phyloP scores from a whole-genome alignment of 495 filamentous ascomycete genomes.

The Podospora pseudopauciseta region DNA sequence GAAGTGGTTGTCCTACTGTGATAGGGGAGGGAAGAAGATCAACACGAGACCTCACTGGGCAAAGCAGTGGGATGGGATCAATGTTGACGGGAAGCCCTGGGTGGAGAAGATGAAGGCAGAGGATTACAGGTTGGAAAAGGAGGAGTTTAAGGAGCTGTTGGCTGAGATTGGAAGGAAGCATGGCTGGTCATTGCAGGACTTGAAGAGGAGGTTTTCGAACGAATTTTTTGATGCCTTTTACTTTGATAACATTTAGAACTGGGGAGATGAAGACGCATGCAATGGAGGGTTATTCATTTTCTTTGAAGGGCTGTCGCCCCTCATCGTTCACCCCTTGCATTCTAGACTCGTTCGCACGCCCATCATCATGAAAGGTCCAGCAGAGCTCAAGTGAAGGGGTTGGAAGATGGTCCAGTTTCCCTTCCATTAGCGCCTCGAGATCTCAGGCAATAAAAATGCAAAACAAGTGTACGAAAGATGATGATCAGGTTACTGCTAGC shows the following conservation, averaged over 20 bases:
- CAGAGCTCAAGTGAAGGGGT: too few relatives aligned
- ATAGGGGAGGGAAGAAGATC: constrained; percentile 26
- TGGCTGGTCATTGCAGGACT: constrained; percentile 46
- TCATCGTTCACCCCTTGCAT: too few relatives aligned
- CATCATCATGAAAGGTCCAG: too few relatives aligned
- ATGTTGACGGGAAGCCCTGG: constrained; percentile 29
- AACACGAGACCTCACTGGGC: constrained; percentile 54
- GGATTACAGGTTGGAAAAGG: constrained; percentile 45
- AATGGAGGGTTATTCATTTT: too few relatives aligned
- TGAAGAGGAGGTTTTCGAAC: neutral
- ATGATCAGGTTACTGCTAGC: too few relatives aligned
- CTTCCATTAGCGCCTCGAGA: too few relatives aligned
- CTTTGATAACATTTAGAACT: neutral
- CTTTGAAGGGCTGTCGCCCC: too few relatives aligned
- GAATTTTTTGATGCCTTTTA: neutral
- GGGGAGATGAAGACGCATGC: too few relatives aligned
- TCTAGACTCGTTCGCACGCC: too few relatives aligned
- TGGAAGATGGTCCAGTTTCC: too few relatives aligned
- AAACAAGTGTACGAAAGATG: too few relatives aligned
- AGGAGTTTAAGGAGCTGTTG: constrained; percentile 38
- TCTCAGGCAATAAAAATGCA: too few relatives aligned
- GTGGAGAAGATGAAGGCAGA: constrained; percentile 40
- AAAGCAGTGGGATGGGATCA: constrained; percentile 48
- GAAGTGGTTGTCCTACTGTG: constrained; percentile 45
- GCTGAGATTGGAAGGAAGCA: constrained; percentile 43